Base-by-base conservation (phyloP, 2,329 filamentous ascomycete genomes). In the Blastomyces parvus region DNA sequence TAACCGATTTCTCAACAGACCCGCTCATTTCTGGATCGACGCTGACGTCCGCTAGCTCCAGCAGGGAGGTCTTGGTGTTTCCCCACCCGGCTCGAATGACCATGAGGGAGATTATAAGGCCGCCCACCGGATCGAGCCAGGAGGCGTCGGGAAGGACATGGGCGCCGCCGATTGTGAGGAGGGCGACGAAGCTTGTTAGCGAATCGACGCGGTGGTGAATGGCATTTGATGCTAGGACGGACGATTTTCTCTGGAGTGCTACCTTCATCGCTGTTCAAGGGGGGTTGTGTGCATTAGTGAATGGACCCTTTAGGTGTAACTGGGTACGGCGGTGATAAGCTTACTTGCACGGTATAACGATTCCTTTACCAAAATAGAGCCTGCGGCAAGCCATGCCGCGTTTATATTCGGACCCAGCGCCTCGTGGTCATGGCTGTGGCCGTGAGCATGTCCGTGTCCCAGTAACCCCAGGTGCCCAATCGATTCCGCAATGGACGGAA, bases 151-250 rank as follows among this genome's bases (percentile, higher is more conserved):
- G 83, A 67, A 97, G 82, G 61, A 95, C 81, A 75, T 97, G 96
- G 58, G 92, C 91, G 55, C 91, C 92, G 22, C 91, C 85, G 70
- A 99, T 96, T 30, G 90, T 93, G 63, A 89, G 82, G 38, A 97
- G 83, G 1, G 94, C 95, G 63, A 97, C 94, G 70, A 97, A 89
- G 67, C 93, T 93, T 1, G 94, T 99, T 63, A 97, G 83, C 64
- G 91, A 96, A 77, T 99, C 94, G 73, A 99, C 88, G 65, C 94
- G 90, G 80, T 97, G 94, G 78, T 99, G 94, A 68, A 97, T 84
- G 64, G 94, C 93, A 73, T 99, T 99, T 64, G 92, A 97, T 48
- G 93, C 92, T 30, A 99, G 85, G 64, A 99, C 91, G 7, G 92
- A 95, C 14, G 93, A 97, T 74, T 96, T 96, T 74, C 93, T 90